Conservation (phyloP, 2,329 filamentous ascomycete species). For the Paraphaeosphaeria minitans region DNA sequence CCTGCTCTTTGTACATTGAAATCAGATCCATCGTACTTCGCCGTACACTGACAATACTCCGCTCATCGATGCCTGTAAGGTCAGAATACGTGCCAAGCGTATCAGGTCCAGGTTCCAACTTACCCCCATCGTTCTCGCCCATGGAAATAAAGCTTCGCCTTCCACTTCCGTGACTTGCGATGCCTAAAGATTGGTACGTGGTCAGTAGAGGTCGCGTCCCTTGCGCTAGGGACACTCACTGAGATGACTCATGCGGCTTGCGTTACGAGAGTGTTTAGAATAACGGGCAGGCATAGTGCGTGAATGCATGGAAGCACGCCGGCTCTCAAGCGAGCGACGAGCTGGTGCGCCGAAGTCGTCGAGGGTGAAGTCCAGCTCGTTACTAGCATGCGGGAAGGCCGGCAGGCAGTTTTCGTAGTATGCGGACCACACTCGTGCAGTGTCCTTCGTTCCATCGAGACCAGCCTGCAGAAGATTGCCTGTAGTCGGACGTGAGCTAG, state of each 20-base stretch:
- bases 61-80: conserved; percentile 18
- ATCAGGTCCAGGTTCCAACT: not conserved
- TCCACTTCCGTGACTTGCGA: conserved; percentile 22
- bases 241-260: conserved; percentile 27
- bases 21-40: conserved; percentile 51
- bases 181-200: not conserved
- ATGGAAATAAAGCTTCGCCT: conserved; percentile 21
- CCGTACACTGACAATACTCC: conserved; percentile 42
- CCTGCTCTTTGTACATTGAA: conserved; percentile 43
- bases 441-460: conserved; percentile 18
- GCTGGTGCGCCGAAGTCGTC: conserved; percentile 23
- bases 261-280: conserved; percentile 25
- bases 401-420: conserved; percentile 45
- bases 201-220: not conserved
- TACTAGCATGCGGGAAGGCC: conserved; percentile 31
- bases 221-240: conserved; percentile 13
- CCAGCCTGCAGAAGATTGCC: conserved; percentile 1
- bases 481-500: conserved; percentile 17
- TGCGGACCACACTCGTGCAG: conserved; percentile 40
- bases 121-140: conserved; percentile 20
- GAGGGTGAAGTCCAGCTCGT: conserved; percentile 18
- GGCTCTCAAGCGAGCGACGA: conserved; percentile 29
- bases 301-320: conserved; percentile 19
- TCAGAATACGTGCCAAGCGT: not conserved
- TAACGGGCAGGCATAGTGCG: conserved; percentile 20